Evolutionary conservation across 1,284 basidiomycete species (phyloP), one percentile per base, ranked within the genome.

Genomic region (Ustilago loliicola): DNA sequence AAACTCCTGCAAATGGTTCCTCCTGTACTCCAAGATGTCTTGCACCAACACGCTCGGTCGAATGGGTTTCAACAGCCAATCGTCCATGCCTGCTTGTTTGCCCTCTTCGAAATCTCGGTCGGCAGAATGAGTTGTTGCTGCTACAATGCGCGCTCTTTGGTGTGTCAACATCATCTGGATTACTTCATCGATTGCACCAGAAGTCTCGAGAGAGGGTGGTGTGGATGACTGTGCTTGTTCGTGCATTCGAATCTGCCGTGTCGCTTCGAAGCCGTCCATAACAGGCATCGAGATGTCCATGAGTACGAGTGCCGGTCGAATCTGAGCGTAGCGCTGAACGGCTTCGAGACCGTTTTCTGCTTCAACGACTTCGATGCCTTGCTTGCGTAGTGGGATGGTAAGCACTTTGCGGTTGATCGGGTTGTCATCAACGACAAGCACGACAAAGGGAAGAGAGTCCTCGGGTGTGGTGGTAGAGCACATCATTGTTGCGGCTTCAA

Each of bases 231-330:
- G 68, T 32, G 56, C 47, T 42, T 52, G 51, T 25, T 77, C 71
- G 38, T 72, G 45, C 51, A 63, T 64, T 21, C 83, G 69, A 59
- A 85, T 85, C 36, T 70, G 74, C 27, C 61, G 50, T 27, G 71
- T 70, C 17, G 83, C 82, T 23, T 74, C 72, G 38, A 81, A 78
- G 1, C 83, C 82, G 58, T 81, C 76, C 76, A 83, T 79, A 53
- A 74, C 27, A 21, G 83, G 83, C 82, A 85, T 83, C 30, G 76
- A 77, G 59, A 83, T 82, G 62, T 85, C 83, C 61, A 85, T 79
- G n/a, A 85, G 72, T 3, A 82, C 73, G 8, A 83, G 64, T 30
- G 59, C 42, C 2, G 81, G 76, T 25, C 61, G 72, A 8, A 70
- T n/a, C 19, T 54, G 29, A 10, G 58, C 58, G 42, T 79, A 85